Conservation (phyloP, 2,329 filamentous ascomycete genomes). For the Ophiosphaerella herpotricha region DNA sequence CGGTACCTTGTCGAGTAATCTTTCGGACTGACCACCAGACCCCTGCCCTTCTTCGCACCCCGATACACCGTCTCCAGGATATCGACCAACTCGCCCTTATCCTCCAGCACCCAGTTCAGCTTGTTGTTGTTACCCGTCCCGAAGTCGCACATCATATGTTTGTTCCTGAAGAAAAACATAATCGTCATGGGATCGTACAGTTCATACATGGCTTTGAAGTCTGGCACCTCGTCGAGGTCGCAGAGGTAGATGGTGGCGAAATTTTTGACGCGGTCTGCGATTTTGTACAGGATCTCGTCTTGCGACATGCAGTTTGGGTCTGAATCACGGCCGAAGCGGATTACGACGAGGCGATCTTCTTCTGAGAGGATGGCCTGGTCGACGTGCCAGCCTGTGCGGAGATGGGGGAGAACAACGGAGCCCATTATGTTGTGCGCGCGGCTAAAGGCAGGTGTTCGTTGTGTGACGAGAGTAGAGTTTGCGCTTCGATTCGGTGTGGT, state of each 20-base stretch:
- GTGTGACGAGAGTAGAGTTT: too few species aligned
- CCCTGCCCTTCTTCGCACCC: conserved; percentile 96
- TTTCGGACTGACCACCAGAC: conserved; percentile 96
- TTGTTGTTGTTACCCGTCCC: conserved; percentile 98
- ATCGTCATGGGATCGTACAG: conserved; percentile 90
- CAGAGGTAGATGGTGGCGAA: conserved; percentile 83
- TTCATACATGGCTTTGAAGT: conserved; percentile 93
- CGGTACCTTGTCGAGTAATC: conserved; percentile 73
- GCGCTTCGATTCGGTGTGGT: too few species aligned
- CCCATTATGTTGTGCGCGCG: conserved; percentile 60
- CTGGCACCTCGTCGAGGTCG: conserved; percentile 70
- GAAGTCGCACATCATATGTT: conserved; percentile 98
- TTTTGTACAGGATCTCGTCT: conserved; percentile 93
- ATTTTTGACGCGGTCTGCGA: conserved; percentile 92
- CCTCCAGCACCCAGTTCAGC: conserved; percentile 92
- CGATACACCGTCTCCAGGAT: conserved; percentile 98
- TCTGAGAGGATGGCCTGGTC: conserved; percentile 82
- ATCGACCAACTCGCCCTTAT: conserved; percentile 98
- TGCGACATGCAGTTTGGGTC: conserved; percentile 81
- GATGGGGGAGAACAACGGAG: conserved; percentile 89
- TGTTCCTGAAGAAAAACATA: conserved; percentile 98
- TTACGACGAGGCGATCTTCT: conserved; percentile 90
- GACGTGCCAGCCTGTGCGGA: conserved; percentile 94
- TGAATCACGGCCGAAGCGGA: conserved; percentile 88
- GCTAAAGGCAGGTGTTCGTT: neutral